These are phyloP conservation scores for Trifolium dubium DNA, from an alignment of 306 rosid species.

Conservation along the genomic window DNA sequence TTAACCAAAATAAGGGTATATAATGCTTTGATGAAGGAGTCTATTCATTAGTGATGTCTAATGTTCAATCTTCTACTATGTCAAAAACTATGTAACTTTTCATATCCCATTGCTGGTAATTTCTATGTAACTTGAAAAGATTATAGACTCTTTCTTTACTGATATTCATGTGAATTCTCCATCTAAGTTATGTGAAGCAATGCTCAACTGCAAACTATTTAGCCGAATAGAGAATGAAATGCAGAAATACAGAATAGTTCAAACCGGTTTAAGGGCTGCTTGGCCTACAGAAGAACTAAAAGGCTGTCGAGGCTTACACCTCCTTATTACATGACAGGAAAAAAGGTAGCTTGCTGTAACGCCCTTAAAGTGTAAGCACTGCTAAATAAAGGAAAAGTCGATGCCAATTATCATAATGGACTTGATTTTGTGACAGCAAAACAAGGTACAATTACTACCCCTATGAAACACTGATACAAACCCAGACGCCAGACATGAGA, in stretches of 20 bases:
- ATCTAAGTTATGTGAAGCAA: slow-evolving; percentile 21
- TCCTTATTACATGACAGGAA: too few relatives aligned
- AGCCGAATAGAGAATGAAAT: too few relatives aligned
- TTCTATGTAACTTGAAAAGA: slow-evolving; percentile 9
- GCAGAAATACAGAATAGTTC: too few relatives aligned
- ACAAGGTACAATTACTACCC: background rate
- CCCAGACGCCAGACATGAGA: background rate
- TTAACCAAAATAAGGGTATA: slow-evolving; percentile 15
- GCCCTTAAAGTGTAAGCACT: background rate
- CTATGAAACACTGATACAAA: background rate
- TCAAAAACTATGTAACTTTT: background rate
- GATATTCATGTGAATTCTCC: slow-evolving; percentile 26
- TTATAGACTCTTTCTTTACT: background rate
- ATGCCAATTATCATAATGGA: slow-evolving; percentile 3
- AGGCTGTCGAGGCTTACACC: too few relatives aligned
- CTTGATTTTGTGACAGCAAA: background rate
- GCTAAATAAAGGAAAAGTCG: slow-evolving; percentile 30
- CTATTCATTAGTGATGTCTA: background rate
- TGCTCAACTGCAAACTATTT: slow-evolving; percentile 23
- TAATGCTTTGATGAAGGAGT: background rate
- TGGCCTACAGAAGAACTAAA: too few relatives aligned
- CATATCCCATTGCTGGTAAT: slow-evolving; percentile 12
- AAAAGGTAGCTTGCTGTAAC: too few relatives aligned
- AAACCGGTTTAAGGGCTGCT: too few relatives aligned
- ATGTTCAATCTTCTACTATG: slow-evolving; percentile 1